A percentile compares a stretch with the other conserved stretches of the same genome.
Conservation (phyloP, 306 rosid genomes). For the Castanospermum australe region DNA sequence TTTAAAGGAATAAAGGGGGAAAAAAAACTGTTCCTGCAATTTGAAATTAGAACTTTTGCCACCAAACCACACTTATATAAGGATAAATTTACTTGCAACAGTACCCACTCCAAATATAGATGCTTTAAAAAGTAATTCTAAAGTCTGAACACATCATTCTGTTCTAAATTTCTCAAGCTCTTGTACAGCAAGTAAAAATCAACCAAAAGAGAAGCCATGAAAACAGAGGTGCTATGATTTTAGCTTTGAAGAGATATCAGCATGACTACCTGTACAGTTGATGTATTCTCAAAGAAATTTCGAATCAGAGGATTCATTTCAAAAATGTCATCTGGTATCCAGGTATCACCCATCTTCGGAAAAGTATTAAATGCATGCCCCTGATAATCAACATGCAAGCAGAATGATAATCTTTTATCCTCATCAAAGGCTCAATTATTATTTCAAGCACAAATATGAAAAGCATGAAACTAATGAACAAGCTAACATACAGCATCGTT, state of each 20-base stretch:
- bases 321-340: slow-evolving; percentile 76
- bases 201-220: neutral
- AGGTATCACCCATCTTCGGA: slow-evolving; percentile 85
- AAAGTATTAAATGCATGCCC: slow-evolving; percentile 89
- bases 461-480: slow-evolving; percentile 4
- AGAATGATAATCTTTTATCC: neutral
- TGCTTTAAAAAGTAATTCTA: neutral
- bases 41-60: neutral
- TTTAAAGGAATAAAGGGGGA: neutral
- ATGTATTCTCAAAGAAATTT: slow-evolving; percentile 88
- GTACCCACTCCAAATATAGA: neutral
- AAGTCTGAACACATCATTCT: neutral
- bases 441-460: slow-evolving; percentile 6
- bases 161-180: neutral
- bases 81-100: neutral
- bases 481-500: slow-evolving; percentile 77
- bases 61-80: neutral
- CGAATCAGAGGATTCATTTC: slow-evolving; percentile 79
- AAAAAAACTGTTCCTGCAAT: neutral
- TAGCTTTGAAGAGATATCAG: neutral
- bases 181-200: neutral
- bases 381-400: slow-evolving; percentile 41
- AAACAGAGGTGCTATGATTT: slow-evolving; percentile 1
- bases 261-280: slow-evolving; percentile 67
- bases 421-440: neutral